phyloP scores from a whole-genome alignment of 306 rosid genomes.

The Pueraria montana region DNA sequence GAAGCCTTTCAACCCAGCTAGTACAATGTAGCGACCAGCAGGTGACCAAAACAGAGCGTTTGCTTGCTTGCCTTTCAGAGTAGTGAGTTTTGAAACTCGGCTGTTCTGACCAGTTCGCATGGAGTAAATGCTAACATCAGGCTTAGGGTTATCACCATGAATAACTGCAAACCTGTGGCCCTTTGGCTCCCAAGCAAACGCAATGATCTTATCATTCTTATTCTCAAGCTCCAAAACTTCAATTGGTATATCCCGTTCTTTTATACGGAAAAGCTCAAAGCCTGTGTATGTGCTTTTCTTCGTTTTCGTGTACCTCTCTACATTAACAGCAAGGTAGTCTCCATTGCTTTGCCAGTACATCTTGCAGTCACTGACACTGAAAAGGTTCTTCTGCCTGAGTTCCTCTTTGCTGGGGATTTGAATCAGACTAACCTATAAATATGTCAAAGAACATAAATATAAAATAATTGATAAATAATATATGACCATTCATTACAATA shows the following conservation, averaged over 20 bases:
- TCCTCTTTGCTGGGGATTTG: constrained; percentile 93
- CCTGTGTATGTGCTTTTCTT: constrained; percentile 85
- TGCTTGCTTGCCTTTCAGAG: constrained; percentile 88
- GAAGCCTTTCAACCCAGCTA: constrained; percentile 83
- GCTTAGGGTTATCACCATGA: constrained; percentile 88
- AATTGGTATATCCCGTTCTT: constrained; percentile 85
- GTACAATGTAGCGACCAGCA: constrained; percentile 72
- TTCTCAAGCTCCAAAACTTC: constrained; percentile 91
- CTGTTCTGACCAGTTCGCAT: constrained; percentile 74
- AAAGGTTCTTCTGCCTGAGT: constrained; percentile 78
- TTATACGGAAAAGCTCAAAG: constrained; percentile 87
- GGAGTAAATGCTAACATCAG: constrained; percentile 78
- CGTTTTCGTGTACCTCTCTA: constrained; percentile 80
- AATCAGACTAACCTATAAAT: constrained; percentile 79
- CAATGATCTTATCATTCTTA: constrained; percentile 88
- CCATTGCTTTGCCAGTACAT: constrained; percentile 97
- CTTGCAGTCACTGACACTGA: constrained; percentile 89
- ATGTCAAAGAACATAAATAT: constrained; percentile 30
- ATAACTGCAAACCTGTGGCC: constrained; percentile 86
- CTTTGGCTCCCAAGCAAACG: constrained; percentile 97
- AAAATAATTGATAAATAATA: not conserved
- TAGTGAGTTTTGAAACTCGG: constrained; percentile 79
- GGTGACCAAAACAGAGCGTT: constrained; percentile 94
- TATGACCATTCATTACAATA: not conserved
- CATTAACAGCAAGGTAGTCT: constrained; percentile 88